Evolutionary conservation across 208 protist species (phyloP), one percentile per base, ranked within the genome.

Genomic region (Trypanosoma mega): DNA sequence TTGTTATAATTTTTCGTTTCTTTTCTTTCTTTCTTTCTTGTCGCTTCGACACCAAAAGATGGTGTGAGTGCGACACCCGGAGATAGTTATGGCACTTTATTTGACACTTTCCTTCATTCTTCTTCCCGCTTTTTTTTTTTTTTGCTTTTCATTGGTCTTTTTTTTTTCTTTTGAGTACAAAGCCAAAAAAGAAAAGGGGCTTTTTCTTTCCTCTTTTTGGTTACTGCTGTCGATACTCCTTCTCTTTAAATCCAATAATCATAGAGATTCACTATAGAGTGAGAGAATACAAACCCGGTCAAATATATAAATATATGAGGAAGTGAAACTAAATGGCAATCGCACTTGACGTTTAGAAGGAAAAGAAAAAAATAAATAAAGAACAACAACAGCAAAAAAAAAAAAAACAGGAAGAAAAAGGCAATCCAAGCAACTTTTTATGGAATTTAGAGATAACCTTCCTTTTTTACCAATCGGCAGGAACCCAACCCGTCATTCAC

Each of bases 291-390:
- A 59, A 69, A 8, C 56, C 12, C 54, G 23, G 59, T 54, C 30
- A 55, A 20, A 53, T 21, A 49, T 20, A 56, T 31, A 55, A 60
- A 27, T 37, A 50, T 45, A 37, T 26, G 41, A 63, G n/a, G n/a
- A n/a, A n/a, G n/a, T n/a, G n/a, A n/a, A n/a, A n/a, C n/a, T n/a
- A n/a, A n/a, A n/a, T n/a, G n/a, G n/a, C n/a, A n/a, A n/a, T n/a
- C n/a, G n/a, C n/a, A n/a, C 23, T 34, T 45, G 27, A 45, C 3
- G 7, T 46, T 56, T 26, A 66, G 37, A 18, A 46, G 2, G 31
- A 31, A 39, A 43, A 46, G 43, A 37, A 53, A 8, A 49, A 31
- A 12, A 18, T 8, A 4, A 52, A 16, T 46, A 7, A 62, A 8
- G 33, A 49, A 16, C 20, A 14, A 67, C 18, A 51, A 7, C 16